A percentile compares a stretch with the other conserved stretches of the same genome.
These are phyloP conservation scores for Neotropicomus parvogracilis DNA, from an alignment of 1,284 basidiomycete species.

Conservation along the genomic window DNA sequence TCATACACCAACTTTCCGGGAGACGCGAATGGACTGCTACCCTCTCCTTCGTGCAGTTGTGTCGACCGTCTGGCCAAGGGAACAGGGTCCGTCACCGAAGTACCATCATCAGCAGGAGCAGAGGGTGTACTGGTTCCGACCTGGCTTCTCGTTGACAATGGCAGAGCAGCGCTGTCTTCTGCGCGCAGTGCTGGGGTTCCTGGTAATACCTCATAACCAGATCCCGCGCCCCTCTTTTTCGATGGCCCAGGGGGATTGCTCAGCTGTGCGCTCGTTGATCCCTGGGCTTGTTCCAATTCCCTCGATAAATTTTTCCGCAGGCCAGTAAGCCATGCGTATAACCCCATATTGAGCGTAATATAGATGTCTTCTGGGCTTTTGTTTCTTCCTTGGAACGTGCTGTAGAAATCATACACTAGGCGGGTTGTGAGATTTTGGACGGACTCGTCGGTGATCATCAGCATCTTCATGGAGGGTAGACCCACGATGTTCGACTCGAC, in stretches of 20 bases:
- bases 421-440: slow-evolving; percentile 37
- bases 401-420: slow-evolving; percentile 70
- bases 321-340: slow-evolving; percentile 76
- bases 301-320: slow-evolving; percentile 68
- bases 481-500: slow-evolving; percentile 71
- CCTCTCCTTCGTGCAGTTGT: slow-evolving; percentile 19
- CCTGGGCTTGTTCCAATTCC: slow-evolving; percentile 70
- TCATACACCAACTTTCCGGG: slow-evolving; percentile 43
- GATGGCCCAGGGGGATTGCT: slow-evolving; percentile 29
- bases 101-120: slow-evolving; percentile 12
- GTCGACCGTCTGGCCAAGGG: slow-evolving; percentile 10
- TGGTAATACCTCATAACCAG: slow-evolving; percentile 12
- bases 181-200: slow-evolving; percentile 1
- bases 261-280: slow-evolving; percentile 45
- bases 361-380: slow-evolving; percentile 69
- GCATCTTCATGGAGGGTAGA: slow-evolving; percentile 73
- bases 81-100: background rate
- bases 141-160: slow-evolving; percentile 9
- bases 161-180: slow-evolving; percentile 5
- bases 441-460: slow-evolving; percentile 67
- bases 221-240: slow-evolving; percentile 20
- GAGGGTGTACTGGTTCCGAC: background rate
- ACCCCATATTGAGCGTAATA: slow-evolving; percentile 74
- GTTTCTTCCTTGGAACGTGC: slow-evolving; percentile 56
- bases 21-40: background rate